Conservation (phyloP, 2,329 filamentous ascomycete species). For the Penicillium janthinellum region DNA sequence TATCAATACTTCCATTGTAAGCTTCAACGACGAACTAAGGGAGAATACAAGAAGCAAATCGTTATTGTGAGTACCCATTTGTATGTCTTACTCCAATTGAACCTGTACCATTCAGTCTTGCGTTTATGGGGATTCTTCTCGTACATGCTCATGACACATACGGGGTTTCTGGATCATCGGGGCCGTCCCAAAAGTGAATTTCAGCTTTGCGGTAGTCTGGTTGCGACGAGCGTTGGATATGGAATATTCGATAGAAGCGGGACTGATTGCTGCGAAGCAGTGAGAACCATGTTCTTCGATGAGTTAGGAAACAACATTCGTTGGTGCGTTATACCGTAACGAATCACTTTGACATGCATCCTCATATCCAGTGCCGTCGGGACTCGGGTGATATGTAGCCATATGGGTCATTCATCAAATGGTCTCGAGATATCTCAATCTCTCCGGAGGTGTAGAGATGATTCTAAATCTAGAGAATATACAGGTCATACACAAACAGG, state of each 20-base stretch:
- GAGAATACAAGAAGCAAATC: not conserved
- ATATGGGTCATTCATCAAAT: not conserved
- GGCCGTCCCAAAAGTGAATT: not conserved
- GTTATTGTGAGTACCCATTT: not conserved
- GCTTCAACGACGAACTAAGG: not conserved
- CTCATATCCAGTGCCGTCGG: not conserved
- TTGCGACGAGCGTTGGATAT: not conserved
- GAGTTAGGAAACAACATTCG: not conserved
- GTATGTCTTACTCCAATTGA: not conserved
- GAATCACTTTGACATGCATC: not conserved
- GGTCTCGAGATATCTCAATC: not conserved
- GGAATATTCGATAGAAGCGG: not conserved
- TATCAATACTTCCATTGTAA: not conserved
- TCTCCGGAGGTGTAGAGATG: not conserved
- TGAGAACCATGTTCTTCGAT: not conserved
- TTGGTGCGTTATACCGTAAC: not conserved
- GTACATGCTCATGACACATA: not conserved
- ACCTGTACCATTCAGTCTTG: not conserved
- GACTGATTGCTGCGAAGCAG: not conserved
- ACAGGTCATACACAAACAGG: not conserved
- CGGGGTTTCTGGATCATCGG: not conserved
- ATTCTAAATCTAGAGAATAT: not conserved
- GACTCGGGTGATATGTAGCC: not conserved
- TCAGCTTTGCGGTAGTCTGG: not conserved
- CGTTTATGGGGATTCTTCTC: no score